Evolutionary conservation across 768 basidiomycete genomes (phyloP).

Genomic region (Kwoniella bestiolae): DNA sequence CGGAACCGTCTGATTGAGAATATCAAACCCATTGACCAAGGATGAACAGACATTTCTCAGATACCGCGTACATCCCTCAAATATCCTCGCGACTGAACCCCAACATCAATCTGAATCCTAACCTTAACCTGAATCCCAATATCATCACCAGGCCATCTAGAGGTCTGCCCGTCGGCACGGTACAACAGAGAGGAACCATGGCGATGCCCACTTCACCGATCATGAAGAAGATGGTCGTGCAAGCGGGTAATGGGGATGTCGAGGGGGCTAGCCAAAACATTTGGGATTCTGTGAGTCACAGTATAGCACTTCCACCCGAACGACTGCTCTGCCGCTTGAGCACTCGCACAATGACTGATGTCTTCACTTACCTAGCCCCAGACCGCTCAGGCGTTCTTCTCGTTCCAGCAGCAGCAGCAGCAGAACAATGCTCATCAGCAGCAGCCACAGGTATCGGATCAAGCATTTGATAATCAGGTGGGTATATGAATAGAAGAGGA

Average conservation of each 20-base stretch:
- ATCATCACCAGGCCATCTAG: conserved; percentile 1
- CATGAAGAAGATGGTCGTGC: background rate
- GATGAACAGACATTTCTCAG: conserved; percentile 29
- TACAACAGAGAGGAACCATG: conserved; percentile 37
- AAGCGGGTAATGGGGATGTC: background rate
- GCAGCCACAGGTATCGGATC: background rate
- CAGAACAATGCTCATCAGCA: background rate
- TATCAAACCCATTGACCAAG: too few species aligned
- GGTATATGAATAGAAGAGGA: too few species aligned
- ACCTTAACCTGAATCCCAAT: conserved; percentile 17
- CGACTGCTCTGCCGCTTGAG: too few species aligned
- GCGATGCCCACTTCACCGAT: conserved; percentile 40
- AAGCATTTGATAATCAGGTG: too few species aligned
- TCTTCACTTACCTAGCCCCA: conserved; percentile 25
- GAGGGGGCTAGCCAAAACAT: background rate
- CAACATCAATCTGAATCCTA: background rate
- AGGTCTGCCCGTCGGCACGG: conserved; percentile 7
- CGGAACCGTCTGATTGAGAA: too few species aligned
- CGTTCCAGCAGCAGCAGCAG: background rate
- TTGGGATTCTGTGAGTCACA: conserved; percentile 18
- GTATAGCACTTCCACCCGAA: too few species aligned
- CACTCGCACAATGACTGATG: too few species aligned
- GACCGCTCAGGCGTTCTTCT: conserved; percentile 25
- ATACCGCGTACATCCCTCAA: conserved; percentile 18
- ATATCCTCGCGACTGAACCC: conserved; percentile 20